Conservation (phyloP, 371 early-diverging fungal genomes). For the Rhizopus stolonifer region DNA sequence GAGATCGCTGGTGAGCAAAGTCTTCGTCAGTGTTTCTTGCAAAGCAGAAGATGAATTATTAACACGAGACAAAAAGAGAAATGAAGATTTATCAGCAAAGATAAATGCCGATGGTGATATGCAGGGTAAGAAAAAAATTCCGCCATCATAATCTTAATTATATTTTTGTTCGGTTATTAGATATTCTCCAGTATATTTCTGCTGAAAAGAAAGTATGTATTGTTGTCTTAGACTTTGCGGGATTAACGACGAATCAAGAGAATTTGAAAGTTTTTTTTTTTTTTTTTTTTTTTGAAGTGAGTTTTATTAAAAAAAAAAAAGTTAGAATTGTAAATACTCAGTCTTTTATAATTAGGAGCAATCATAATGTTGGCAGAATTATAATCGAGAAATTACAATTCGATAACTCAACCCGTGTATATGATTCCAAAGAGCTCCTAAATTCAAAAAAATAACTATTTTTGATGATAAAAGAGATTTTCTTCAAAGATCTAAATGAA, state of each 20-base stretch:
- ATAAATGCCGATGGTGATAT: slow-evolving; percentile 10
- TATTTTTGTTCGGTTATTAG: slow-evolving; percentile 13
- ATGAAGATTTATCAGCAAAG: slow-evolving; percentile 3
- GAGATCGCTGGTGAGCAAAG: slow-evolving; percentile 14
- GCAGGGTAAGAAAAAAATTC: slow-evolving; percentile 3
- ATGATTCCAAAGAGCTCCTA: too few species aligned
- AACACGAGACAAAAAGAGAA: slow-evolving; percentile 2
- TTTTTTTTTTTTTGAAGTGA: slow-evolving; percentile 4
- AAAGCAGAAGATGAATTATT: slow-evolving; percentile 5
- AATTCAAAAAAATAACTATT: too few species aligned
- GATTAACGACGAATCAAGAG: slow-evolving; percentile 29
- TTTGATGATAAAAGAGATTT: too few species aligned
- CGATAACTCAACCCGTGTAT: too few species aligned
- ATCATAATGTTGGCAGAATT: too few species aligned
- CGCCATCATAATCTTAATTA: slow-evolving; percentile 1
- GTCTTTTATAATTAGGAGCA: background rate
- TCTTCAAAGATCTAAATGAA: too few species aligned
- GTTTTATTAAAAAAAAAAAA: slow-evolving; percentile 2
- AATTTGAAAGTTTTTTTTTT: too few species aligned
- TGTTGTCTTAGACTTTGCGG: slow-evolving; percentile 19
- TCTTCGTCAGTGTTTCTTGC: slow-evolving; percentile 12
- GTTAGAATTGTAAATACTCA: slow-evolving; percentile 6
- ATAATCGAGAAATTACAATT: too few species aligned
- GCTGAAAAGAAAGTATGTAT: slow-evolving; percentile 5
- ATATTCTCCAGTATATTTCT: slow-evolving; percentile 14